phyloP scores from a whole-genome alignment of 2,329 filamentous ascomycete species.

The Cladophialophora exuberans region DNA sequence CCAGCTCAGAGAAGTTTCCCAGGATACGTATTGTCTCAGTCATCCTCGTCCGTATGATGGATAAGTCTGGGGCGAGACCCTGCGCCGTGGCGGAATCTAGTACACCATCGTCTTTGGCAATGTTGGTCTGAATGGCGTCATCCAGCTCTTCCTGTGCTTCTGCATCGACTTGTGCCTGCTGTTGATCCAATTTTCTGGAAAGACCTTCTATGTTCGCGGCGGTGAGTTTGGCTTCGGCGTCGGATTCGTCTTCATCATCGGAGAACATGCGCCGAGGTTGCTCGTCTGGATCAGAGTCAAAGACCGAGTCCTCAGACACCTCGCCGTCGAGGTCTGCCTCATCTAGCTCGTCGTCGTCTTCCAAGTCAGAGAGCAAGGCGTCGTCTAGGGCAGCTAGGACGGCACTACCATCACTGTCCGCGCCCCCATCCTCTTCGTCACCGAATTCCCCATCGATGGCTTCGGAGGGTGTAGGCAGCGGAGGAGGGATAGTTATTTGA shows the following conservation, averaged over 20 bases:
- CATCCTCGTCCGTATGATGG: slow-evolving; percentile 84
- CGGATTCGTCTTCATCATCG: slow-evolving; percentile 87
- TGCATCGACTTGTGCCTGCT: slow-evolving; percentile 76
- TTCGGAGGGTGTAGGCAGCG: slow-evolving; percentile 37
- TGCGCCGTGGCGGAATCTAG: slow-evolving; percentile 64
- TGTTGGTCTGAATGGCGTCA: slow-evolving; percentile 91
- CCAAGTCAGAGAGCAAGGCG: slow-evolving; percentile 30
- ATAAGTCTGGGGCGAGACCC: slow-evolving; percentile 82
- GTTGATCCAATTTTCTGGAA: slow-evolving; percentile 78
- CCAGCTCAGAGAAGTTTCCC: slow-evolving; percentile 81
- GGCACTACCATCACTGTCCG: slow-evolving; percentile 45
- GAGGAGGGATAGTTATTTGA: slow-evolving; percentile 32
- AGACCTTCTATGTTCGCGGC: slow-evolving; percentile 95
- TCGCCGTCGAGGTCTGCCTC: slow-evolving; percentile 45
- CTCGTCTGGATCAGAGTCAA: slow-evolving; percentile 70
- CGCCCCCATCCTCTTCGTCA: slow-evolving; percentile 48
- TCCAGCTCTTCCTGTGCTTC: slow-evolving; percentile 84
- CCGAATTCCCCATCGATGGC: slow-evolving; percentile 47
- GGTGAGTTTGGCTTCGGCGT: slow-evolving; percentile 86
- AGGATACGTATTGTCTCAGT: slow-evolving; percentile 91
- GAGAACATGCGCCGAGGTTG: slow-evolving; percentile 79
- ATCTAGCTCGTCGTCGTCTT: slow-evolving; percentile 31
- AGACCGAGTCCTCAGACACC: slow-evolving; percentile 59
- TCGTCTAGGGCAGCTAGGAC: slow-evolving; percentile 54
- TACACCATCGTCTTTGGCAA: slow-evolving; percentile 72